Evolutionary conservation across 2,329 filamentous ascomycete genomes (phyloP).

Genomic region (Coniochaeta sp.): DNA sequence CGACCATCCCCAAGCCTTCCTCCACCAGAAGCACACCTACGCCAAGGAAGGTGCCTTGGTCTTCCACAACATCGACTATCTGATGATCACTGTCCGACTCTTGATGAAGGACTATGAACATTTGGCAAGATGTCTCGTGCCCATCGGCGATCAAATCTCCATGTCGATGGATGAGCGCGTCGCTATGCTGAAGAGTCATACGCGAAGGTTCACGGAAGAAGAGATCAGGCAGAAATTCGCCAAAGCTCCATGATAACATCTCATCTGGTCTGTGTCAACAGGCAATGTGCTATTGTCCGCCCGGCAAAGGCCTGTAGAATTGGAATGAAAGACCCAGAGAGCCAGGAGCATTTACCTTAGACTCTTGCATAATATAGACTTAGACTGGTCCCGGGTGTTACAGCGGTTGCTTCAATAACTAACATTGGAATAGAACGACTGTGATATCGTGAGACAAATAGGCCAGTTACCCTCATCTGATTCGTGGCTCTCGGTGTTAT

Average conservation of each 20-base stretch:
- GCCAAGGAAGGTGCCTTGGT: constrained; percentile 61
- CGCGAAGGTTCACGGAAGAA: constrained; percentile 56
- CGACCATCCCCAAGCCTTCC: constrained; percentile 67
- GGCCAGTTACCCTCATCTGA: neutral
- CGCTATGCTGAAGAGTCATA: constrained; percentile 56
- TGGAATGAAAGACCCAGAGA: neutral
- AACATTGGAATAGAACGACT: neutral
- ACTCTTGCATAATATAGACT: no score
- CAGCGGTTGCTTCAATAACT: neutral
- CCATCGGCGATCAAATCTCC: constrained; percentile 57
- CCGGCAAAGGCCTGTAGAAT: neutral
- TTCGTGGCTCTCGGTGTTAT: no score
- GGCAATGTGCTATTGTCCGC: neutral
- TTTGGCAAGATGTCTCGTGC: constrained; percentile 63
- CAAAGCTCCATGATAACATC: neutral
- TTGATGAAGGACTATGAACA: constrained; percentile 64
- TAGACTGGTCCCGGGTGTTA: neutral
- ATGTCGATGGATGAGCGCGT: constrained; percentile 58
- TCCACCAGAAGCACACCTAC: constrained; percentile 62
- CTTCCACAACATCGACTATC: constrained; percentile 74
- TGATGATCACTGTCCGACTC: constrained; percentile 64
- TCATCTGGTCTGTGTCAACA: neutral
- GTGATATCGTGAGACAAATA: neutral
- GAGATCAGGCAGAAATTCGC: constrained; percentile 54
- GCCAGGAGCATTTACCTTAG: neutral